Evolutionary conservation across 2,329 filamentous ascomycete species (phyloP), one percentile per base, ranked within the genome.

Genomic region (Pestalotiopsis sp.): DNA sequence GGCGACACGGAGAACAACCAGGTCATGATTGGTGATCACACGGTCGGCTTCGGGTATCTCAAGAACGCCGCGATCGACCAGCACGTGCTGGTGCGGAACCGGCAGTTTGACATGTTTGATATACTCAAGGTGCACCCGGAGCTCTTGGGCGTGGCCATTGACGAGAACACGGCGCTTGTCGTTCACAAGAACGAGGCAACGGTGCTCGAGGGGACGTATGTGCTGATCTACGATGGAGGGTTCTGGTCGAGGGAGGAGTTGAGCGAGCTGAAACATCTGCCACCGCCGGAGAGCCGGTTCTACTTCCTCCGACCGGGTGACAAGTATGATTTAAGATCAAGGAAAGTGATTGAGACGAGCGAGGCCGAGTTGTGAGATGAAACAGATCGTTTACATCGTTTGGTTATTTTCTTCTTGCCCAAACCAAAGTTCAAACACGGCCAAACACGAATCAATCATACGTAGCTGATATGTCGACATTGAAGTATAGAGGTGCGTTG

Each of bases 21-120:
- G 68, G 66, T 78, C 27, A 71, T 78, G 31, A 75, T 78, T 1
- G 77, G 76, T 36, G 76, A 78, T 65, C 77, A 79, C 68, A 74
- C 73, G 45, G 75, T 76, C 2, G 77, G 77, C 0, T 78, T 79
- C 59, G 77, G 77, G 2, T 79, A 76, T 66, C 61, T 78, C 31
- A 72, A 72, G 45, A 67, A 75, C 63, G 73, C 73, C 1, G 77
- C 77, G 11, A 73, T 78, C 65, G 77, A 79, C 65, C 77, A 79
- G 68, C 77, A 79, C 65, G 75, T 78, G 14, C 74, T 79, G 4
- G 77, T 75, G 49, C 72, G 77, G 36, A 74, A 73, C 49, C 74
- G 77, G 12, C 72, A 75, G 52, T 78, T 78, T 70, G 77, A 79
- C 68, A 75, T 79, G 76, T 78, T 78, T 49, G 75, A 78, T n/a